phyloP scores from a whole-genome alignment of 2,329 filamentous ascomycete species.

The Rutstroemia sp. region DNA sequence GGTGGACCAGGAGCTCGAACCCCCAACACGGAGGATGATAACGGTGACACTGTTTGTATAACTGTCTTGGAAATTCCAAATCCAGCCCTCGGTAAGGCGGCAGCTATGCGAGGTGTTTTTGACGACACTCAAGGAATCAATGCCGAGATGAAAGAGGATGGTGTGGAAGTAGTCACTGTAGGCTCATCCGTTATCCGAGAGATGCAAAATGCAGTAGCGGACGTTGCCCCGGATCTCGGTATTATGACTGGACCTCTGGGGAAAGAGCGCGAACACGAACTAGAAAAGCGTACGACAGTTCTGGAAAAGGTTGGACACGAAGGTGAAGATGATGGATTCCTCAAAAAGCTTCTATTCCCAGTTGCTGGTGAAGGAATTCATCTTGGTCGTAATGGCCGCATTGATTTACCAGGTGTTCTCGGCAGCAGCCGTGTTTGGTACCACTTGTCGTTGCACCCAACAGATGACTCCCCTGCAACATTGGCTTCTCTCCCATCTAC shows the following conservation, averaged over 20 bases:
- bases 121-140: conserved; percentile 93
- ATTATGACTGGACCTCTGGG: conserved; percentile 60
- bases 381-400: conserved; percentile 68
- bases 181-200: conserved; percentile 81
- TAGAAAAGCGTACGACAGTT: conserved; percentile 75
- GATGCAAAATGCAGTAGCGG: conserved; percentile 74
- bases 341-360: conserved; percentile 77
- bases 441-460: conserved; percentile 85
- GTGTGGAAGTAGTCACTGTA: conserved; percentile 64
- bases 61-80: conserved; percentile 82
- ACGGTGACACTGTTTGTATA: conserved; percentile 77
- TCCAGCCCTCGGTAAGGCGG: conserved; percentile 72
- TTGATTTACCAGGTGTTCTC: conserved; percentile 69
- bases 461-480: conserved; percentile 71
- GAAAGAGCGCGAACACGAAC: conserved; percentile 67
- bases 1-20: conserved; percentile 53
- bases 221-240: conserved; percentile 72
- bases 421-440: conserved; percentile 91
- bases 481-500: conserved; percentile 65
- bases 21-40: conserved; percentile 62
- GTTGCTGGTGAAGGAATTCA: conserved; percentile 70
- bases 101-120: conserved; percentile 86
- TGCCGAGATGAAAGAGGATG: conserved; percentile 93
- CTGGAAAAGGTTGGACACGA: conserved; percentile 83
- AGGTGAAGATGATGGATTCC: conserved; percentile 72